These are phyloP conservation scores for Adansonia gregorii DNA, from an alignment of 441 rosid species.

Conservation along the genomic window DNA sequence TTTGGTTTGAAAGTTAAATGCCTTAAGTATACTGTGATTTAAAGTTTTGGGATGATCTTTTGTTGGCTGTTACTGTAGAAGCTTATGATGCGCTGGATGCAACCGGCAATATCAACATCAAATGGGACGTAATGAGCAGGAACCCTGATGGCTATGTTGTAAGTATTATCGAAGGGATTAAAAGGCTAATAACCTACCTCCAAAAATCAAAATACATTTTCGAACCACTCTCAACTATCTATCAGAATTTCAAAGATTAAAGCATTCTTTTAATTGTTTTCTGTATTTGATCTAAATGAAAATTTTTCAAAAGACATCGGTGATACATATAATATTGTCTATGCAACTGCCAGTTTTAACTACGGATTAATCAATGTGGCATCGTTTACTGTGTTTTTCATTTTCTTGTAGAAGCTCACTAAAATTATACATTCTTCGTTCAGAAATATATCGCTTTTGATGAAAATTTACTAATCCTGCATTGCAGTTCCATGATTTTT, in stretches of 20 bases:
- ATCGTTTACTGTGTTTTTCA: background rate
- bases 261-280: background rate
- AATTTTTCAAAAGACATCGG: no score
- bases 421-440: background rate
- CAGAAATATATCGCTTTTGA: background rate
- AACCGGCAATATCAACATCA: constrained; percentile 69
- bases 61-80: constrained; percentile 39
- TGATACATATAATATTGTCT: background rate
- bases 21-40: constrained; percentile 22
- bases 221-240: background rate
- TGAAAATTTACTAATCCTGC: background rate
- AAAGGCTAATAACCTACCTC: background rate
- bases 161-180: constrained; percentile 32
- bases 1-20: background rate
- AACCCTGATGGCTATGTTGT: constrained; percentile 81
- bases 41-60: constrained; percentile 25
- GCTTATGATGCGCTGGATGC: constrained; percentile 65
- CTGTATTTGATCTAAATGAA: background rate
- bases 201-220: background rate
- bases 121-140: constrained; percentile 74
- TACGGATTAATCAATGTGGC: background rate
- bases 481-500: background rate
- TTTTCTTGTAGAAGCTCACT: background rate
- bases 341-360: background rate
- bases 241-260: background rate